Base-by-base conservation (phyloP, 2,329 filamentous ascomycete species). In the Phialophora expanda region DNA sequence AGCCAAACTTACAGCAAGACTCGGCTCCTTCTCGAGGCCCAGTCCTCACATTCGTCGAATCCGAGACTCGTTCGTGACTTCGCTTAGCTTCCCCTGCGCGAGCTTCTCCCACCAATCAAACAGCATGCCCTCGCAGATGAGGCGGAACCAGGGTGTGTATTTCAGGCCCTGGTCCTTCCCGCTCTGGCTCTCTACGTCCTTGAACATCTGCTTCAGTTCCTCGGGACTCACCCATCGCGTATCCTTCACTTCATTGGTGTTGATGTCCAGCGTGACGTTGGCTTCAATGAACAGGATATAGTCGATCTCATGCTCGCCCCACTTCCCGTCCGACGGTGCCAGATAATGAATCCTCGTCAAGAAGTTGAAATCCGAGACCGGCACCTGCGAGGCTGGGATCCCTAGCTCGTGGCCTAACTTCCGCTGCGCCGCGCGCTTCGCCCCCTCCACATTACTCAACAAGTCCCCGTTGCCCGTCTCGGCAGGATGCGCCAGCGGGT, bases 301-400 rank as follows among this genome's bases (percentile, higher is more conserved):
- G 79, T 99, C 95, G 76, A 99, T 93, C 83, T 99, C 95, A 77
- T 99, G 95, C 82, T 99, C 95, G 73, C 95, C 95, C 95, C 95
- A 99, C 82, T 96, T 94, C 64, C 95, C 95, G 75, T 98, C 91
- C 77, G 93, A 97, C 3, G 95, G 92, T 20, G 95, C 95, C 82
- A 95, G 95, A 84, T 99, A 99, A 82, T 99, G 95, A 77, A 99
- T 99, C 76, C 95, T 85, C 2, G 95, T 98, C 73, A 99, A 85
- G 81, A 97, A 99, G 73, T 89, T 87, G 81, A 99, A 98, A 70
- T 96, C 86, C 53, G 97, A 92, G 48, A 97, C 81, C 7, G 94
- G 94, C 22, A 99, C 93, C 81, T 97, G 93, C 74, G 89, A 87
- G 66, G 87, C 83, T 79, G 92, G 90, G 80, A 99, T 98, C 67